Conservation (phyloP, 176 grass and related monocot genomes). For the Elaeis guineensis region DNA sequence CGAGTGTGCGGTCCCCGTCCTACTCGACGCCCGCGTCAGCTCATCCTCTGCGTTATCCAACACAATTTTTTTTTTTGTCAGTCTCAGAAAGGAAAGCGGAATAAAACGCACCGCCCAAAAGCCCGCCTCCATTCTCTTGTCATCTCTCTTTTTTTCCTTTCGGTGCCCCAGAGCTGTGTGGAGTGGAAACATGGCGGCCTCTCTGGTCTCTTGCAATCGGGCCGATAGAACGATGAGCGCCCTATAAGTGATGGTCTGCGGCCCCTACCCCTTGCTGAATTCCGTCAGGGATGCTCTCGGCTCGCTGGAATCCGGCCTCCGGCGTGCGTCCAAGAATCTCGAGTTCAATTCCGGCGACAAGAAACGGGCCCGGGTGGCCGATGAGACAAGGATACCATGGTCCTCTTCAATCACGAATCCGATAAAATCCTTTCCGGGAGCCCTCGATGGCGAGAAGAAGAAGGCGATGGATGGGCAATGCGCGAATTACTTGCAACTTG, state of each 20-base stretch:
- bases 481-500: slow-evolving; percentile 47
- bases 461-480: slow-evolving; percentile 24
- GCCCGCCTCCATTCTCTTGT: no score
- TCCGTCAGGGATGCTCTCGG: slow-evolving; percentile 27
- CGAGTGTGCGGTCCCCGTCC: no score
- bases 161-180: no score
- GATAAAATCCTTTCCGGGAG: slow-evolving; percentile 19
- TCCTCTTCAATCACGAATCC: slow-evolving; percentile 6
- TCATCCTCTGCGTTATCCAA: no score
- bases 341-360: slow-evolving; percentile 3
- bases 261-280: slow-evolving; percentile 23
- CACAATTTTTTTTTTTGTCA: no score
- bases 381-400: slow-evolving; percentile 1
- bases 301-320: slow-evolving; percentile 23
- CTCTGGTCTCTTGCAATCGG: no score
- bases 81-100: no score
- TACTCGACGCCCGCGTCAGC: no score
- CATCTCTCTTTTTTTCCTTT: no score
- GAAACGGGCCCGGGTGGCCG: not conserved
- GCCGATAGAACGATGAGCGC: no score
- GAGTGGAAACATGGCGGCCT: no score
- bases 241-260: slow-evolving; percentile 12
- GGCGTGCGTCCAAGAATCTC: slow-evolving; percentile 11
- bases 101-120: no score
- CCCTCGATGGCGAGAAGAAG: slow-evolving; percentile 8